Base-by-base conservation (phyloP, 192 early-diverging fungal genomes). In the Pilobolus umbonatus region DNA sequence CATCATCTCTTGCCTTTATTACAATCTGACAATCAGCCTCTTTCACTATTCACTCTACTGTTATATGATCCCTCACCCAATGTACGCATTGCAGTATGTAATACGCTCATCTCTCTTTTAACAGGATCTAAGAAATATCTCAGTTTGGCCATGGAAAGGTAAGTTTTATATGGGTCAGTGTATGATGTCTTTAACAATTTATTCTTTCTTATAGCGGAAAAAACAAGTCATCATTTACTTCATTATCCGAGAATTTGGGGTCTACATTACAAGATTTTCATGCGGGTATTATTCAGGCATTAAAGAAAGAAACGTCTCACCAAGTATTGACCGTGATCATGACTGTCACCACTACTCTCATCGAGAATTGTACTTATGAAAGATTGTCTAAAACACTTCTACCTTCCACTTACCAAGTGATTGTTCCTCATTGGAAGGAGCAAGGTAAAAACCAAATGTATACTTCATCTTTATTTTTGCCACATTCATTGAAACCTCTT, bases 41-140 rank as follows among this genome's bases (percentile, higher is more conserved):
- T 69, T 3, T 78, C 78, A n/a, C 57, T 83, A 7, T 55, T 83
- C 15, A 69, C 68, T 3, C 30, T 80, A 4, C 52, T 80, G n/a
- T 26, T 68, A n/a, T 75, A 65, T 49, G 81, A 83, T 32, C 72
- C 78, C 1, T 63, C 67, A 0, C 35, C 32, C 9, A 75, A 60
- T 7, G 76, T 83, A 12, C 76, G 81, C 1, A 61, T 61, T 5
- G 63, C 75, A 7, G 78, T 72, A 0, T 80, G 78, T 32, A 67
- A 76, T 17, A 58, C 66, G 0, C 60, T 83, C 5, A 59, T 49
- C 1, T 60, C 74, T 25, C 75, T 83, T 36, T 34, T 83, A 7
- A 72, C 78, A 62, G 67, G 58, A 5, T 75, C 78, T 1, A 83
- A 77, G 28, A 74, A 76, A 32, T 83, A 79, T 64, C 45, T 83